Evolutionary conservation across 768 basidiomycete genomes (phyloP).

Genomic region (Termitomyces sp.): DNA sequence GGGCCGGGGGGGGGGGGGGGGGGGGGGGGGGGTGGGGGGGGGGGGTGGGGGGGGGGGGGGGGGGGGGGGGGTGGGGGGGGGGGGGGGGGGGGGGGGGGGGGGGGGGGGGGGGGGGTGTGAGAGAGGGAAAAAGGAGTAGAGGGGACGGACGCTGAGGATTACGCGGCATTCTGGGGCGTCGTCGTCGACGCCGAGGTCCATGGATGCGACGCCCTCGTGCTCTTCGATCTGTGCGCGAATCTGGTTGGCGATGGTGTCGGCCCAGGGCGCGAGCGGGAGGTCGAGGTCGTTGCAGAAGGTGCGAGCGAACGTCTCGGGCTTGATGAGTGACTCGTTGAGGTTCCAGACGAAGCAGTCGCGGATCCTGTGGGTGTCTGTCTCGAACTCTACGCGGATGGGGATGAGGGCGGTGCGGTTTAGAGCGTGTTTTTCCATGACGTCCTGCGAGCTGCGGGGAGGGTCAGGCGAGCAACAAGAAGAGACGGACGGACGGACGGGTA

Average conservation of each 20-base stretch:
- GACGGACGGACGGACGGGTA: constrained; percentile 57
- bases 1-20: no score
- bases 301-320: constrained; percentile 78
- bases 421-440: constrained; percentile 61
- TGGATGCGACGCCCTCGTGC: constrained; percentile 71
- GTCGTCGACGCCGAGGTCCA: constrained; percentile 67
- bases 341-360: constrained; percentile 98
- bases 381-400: constrained; percentile 93
- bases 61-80: no score
- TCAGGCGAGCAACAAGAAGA: not conserved
- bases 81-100: no score
- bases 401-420: constrained; percentile 51
- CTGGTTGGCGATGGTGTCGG: constrained; percentile 74
- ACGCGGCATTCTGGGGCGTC: constrained; percentile 77
- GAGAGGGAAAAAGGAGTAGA: no score
- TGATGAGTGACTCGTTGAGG: constrained; percentile 78
- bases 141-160: constrained; percentile 67
- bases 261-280: constrained; percentile 61
- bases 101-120: not conserved
- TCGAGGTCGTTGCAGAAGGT: constrained; percentile 89
- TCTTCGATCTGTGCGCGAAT: constrained; percentile 92
- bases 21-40: no score
- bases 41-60: no score
- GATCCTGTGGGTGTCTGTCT: constrained; percentile 85
- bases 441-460: constrained; percentile 44